Conservation (phyloP, 495 filamentous ascomycete genomes). For the Lophiotrema nucula region DNA sequence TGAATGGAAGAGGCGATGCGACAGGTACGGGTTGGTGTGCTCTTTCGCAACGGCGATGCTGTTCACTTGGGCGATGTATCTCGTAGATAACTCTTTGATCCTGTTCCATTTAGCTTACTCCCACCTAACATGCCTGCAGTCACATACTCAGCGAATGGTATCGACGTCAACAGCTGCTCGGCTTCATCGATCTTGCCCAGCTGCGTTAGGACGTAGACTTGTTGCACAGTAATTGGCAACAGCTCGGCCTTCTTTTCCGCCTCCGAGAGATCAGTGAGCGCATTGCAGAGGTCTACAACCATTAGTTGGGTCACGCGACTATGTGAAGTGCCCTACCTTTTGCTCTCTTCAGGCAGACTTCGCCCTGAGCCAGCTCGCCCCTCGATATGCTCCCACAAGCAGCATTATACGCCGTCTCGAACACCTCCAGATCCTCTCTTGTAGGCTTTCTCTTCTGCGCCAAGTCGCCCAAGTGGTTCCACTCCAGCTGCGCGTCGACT, state of each 20-base stretch:
- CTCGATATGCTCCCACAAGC: slow-evolving; percentile 83
- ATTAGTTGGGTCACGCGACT: neutral
- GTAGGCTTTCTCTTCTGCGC: slow-evolving; percentile 56
- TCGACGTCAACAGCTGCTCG: slow-evolving; percentile 59
- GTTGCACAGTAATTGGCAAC: slow-evolving; percentile 81
- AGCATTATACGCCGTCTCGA: slow-evolving; percentile 91
- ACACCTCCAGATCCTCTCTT: slow-evolving; percentile 80
- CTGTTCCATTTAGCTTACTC: slow-evolving; percentile 48
- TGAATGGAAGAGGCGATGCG: slow-evolving; percentile 65
- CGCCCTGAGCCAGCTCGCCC: slow-evolving; percentile 70
- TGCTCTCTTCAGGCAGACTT: slow-evolving; percentile 77
- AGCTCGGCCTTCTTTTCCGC: slow-evolving; percentile 82
- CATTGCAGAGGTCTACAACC: slow-evolving; percentile 70
- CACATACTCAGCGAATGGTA: slow-evolving; percentile 63
- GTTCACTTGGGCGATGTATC: slow-evolving; percentile 78
- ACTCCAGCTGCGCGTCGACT: slow-evolving; percentile 80
- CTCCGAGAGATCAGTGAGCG: slow-evolving; percentile 74
- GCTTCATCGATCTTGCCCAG: slow-evolving; percentile 76
- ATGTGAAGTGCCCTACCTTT: slow-evolving; percentile 50
- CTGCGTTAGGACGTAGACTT: slow-evolving; percentile 72
- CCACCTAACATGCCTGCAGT: neutral
- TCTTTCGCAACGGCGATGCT: slow-evolving; percentile 57
- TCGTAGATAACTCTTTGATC: slow-evolving; percentile 74
- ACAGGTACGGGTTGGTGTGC: slow-evolving; percentile 71
- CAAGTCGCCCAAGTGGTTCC: slow-evolving; percentile 62